Evolutionary conservation across 805 yeast species (phyloP).

Genomic region (Candida mattraensis): DNA sequence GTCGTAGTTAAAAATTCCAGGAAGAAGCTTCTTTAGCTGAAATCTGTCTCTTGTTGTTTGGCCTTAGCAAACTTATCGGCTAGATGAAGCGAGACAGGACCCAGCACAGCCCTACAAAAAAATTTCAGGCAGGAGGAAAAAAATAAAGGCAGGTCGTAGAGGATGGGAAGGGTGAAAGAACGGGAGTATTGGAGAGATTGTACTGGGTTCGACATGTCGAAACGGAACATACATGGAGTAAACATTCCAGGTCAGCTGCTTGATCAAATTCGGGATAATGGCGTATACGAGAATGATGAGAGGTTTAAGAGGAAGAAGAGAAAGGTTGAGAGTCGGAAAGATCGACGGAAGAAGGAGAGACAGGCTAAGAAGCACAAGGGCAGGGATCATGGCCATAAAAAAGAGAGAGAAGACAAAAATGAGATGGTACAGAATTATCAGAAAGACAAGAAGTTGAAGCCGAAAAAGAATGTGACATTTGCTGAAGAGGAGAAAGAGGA

Average conservation of each 20-base stretch:
- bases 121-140: too few relatives aligned
- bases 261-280: conserved; percentile 40
- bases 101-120: too few relatives aligned
- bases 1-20: too few relatives aligned
- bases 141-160: too few relatives aligned
- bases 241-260: conserved; percentile 43
- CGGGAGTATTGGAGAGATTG: too few relatives aligned
- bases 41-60: too few relatives aligned
- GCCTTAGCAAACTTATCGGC: too few relatives aligned
- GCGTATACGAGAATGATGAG: conserved; percentile 35
- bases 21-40: too few relatives aligned
- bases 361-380: conserved; percentile 31
- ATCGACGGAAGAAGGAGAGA: conserved; percentile 39
- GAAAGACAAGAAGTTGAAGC: conserved; percentile 4
- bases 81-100: too few relatives aligned
- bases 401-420: conserved; percentile 1
- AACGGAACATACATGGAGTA: conserved; percentile 33
- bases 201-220: conserved; percentile 14
- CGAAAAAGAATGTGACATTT: conserved; percentile 15
- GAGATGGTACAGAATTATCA: conserved; percentile 1
- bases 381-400: background rate
- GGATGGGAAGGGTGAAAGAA: too few relatives aligned
- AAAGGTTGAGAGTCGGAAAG: conserved; percentile 34
- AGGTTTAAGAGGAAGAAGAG: conserved; percentile 30
- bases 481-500: conserved; percentile 31